phyloP scores from a whole-genome alignment of 306 rosid genomes.

The Erythrophleum fordii region DNA sequence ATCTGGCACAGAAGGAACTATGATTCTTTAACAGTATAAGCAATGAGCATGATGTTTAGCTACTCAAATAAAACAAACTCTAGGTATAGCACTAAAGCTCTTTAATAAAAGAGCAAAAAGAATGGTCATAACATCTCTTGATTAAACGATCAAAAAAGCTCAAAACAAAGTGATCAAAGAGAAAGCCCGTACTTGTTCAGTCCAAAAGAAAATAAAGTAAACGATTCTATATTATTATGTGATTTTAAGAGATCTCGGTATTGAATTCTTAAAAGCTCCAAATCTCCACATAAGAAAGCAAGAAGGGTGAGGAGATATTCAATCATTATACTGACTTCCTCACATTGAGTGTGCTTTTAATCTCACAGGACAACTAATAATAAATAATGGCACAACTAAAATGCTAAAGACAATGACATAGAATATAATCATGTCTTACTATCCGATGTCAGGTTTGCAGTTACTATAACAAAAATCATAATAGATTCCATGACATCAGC shows the following conservation, averaged over 20 bases:
- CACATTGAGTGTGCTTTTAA: slow-evolving; percentile 7
- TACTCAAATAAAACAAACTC: not conserved
- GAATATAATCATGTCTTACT: not conserved
- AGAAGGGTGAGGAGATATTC: not conserved
- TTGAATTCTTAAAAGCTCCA: not conserved
- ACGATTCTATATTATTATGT: not conserved
- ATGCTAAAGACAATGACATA: not conserved
- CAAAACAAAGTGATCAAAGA: not conserved
- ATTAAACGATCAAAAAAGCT: not conserved
- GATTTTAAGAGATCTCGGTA: slow-evolving; percentile 2
- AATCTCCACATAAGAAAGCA: not conserved
- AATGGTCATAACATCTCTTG: not conserved
- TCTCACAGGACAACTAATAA: not conserved
- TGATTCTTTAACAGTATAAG: not conserved
- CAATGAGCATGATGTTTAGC: slow-evolving; percentile 3
- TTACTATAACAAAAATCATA: too few relatives aligned
- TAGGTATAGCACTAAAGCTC: not conserved
- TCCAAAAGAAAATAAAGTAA: not conserved
- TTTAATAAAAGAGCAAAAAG: not conserved
- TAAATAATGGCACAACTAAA: slow-evolving; percentile 4
- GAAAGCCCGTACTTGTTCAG: not conserved
- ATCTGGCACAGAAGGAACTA: slow-evolving; percentile 8
- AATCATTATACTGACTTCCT: not conserved
- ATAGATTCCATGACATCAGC: not conserved
- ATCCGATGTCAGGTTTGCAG: too few relatives aligned